Conservation (phyloP, 306 rosid species). For the Quercus bicolor region DNA sequence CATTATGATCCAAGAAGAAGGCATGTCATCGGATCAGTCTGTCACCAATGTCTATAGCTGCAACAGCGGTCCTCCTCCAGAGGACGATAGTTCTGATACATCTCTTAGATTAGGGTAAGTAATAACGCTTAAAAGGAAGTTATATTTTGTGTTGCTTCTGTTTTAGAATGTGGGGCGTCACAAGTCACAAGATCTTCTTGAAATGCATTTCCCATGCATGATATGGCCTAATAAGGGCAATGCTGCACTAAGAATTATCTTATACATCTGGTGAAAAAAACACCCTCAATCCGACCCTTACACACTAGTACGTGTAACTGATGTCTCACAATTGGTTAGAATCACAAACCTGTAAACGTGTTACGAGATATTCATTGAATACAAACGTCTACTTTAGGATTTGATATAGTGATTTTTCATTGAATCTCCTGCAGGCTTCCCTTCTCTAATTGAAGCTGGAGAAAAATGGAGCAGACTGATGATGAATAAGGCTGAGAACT, state of each 20-base stretch:
- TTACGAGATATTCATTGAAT: too few species aligned
- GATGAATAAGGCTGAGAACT: not conserved
- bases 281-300: too few species aligned
- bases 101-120: conserved; percentile 37
- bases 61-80: conserved; percentile 19
- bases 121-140: not conserved
- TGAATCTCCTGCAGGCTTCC: not conserved
- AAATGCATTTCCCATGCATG: not conserved
- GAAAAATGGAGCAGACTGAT: not conserved
- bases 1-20: conserved; percentile 16
- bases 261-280: too few species aligned
- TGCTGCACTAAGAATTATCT: not conserved
- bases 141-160: not conserved
- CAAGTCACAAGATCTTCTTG: not conserved
- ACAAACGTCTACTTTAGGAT: too few species aligned
- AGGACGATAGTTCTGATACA: conserved; percentile 31
- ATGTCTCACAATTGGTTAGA: too few species aligned
- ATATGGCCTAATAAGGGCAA: not conserved
- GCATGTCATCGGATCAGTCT: conserved; percentile 30
- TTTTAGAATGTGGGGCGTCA: not conserved
- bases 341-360: too few species aligned
- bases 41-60: conserved; percentile 26
- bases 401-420: not conserved
- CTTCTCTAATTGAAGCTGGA: not conserved
- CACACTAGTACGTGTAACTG: too few species aligned